Base-by-base conservation (phyloP, 2,329 filamentous ascomycete genomes). In the Myriosclerotinia scirpicola region DNA sequence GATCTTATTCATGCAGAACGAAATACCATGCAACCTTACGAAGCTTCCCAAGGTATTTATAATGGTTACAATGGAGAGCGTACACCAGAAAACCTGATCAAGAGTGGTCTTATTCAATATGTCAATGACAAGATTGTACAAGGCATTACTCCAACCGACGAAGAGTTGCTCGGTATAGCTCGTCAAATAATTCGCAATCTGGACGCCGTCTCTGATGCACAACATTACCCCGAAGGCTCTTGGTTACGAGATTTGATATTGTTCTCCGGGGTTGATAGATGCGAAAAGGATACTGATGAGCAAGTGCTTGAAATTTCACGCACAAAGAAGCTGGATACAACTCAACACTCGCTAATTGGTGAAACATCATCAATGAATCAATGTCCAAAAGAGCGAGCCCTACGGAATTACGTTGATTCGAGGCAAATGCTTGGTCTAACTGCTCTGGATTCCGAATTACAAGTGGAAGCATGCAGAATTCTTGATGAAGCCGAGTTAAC, bases 1-100 rank as follows among this genome's bases (percentile, higher is more conserved):
- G 85, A 88, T 79, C 80, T 88, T 65, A 88, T 88, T 79, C 84
- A 88, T 75, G 79, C 86, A 77, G 86, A 88, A 74, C 81, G 85
- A 74, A 84, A 83, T 50, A 83, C 81, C 17, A 83, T 85, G 12
- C 75, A 83, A 54, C 85, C 85, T 34, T 87, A 80, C 73, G 80
- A 79, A 68, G 76, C 78, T 14, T 77, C 74, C 5, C 71, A 71
- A n/a, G 69, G 77, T 40, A 75, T 80, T 3, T 77, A 79, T 0
- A 79, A 81, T 67, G 80, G 81, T 3, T 77, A 79, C 0, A 79
- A 81, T 67, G 80, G 81, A 11, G 82, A 84, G 1, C 80, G 81
- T 22, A 86, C 84, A 70, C 83, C 84, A n/a, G 88, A 87, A 74
- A 86, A 88, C 70, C 77, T 87, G 36, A 79, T 89, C 71, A 87